Base-by-base conservation (phyloP, 805 yeast genomes). In the Candida awuae region DNA sequence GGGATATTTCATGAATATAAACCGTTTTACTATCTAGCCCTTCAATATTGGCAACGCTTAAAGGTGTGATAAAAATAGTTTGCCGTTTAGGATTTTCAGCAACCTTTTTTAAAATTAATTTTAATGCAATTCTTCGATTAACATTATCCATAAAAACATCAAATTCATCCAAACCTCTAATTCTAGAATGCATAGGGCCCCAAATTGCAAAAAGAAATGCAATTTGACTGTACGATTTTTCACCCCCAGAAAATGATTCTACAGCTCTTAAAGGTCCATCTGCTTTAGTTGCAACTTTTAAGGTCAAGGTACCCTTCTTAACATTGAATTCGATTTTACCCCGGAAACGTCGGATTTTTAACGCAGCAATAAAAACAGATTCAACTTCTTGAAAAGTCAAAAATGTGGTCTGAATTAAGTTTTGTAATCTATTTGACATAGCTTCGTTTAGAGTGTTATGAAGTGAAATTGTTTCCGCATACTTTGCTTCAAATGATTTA, bases 111-210 rank as follows among this genome's bases (percentile, higher is more conserved):
- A 87, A 65, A 55, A 92, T 77, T 45, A 88, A 61, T 34, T 74
- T 69, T 55, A 92, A 76, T 44, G 95, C 86, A 37, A 83, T 73
- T 32, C 80, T 71, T 48, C 98, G 71, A 55, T 88, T 87, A 14
- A 86, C 84, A 35, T 86, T 85, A 59, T 92, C 99, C 98, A 92
- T 92, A 53, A 80, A 92, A 16, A 92, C 98, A 62, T 92, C 99
- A 58, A 84, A 92, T 59, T 92, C 99, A 61, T 92, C 99, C 43
- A 92, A 64, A 0, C 97, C 97, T 43, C 94, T 74, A 15, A 92
- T 73, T 41, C 84, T 75, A 0, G 94, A 80, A 44, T 81, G 77
- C 95, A 92, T 88, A 20, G 85, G 80, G 47, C 77, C 77, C 99
- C 99, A 92, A 21, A 94, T 82, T 0, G 97, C 81, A 43, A 90